phyloP scores from a whole-genome alignment of 345 rosid genomes.

The Gossypium arboreum region DNA sequence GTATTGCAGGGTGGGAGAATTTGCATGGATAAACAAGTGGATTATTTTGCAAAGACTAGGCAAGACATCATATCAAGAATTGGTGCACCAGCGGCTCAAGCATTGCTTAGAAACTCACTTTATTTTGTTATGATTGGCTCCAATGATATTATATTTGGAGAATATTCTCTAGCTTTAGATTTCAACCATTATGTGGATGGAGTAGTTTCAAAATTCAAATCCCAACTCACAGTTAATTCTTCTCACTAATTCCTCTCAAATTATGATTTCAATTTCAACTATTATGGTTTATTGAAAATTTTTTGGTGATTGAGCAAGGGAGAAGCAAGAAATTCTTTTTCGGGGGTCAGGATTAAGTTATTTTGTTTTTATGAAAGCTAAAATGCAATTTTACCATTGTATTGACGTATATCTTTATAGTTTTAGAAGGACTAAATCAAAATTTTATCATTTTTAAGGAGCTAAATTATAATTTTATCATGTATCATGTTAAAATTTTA shows the following conservation, averaged over 20 bases:
- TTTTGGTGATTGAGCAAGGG: too few species aligned
- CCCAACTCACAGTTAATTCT: slow-evolving; percentile 13
- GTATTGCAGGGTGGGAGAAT: slow-evolving; percentile 50
- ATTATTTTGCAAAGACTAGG: slow-evolving; percentile 32
- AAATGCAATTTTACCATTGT: too few species aligned
- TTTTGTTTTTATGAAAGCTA: too few species aligned
- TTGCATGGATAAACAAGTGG: slow-evolving; percentile 47
- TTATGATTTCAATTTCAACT: neutral
- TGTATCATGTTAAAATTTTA: too few species aligned
- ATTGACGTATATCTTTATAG: too few species aligned
- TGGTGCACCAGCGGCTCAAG: slow-evolving; percentile 33
- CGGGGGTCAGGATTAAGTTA: too few species aligned
- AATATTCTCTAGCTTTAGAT: neutral
- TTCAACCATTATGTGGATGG: neutral
- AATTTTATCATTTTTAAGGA: too few species aligned
- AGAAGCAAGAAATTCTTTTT: too few species aligned
- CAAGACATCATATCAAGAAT: slow-evolving; percentile 31
- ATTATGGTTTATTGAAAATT: too few species aligned
- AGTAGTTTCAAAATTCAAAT: neutral
- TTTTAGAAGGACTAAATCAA: too few species aligned
- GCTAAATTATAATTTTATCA: too few species aligned
- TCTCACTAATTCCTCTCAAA: too few species aligned
- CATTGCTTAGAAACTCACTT: slow-evolving; percentile 25
- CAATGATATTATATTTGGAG: slow-evolving; percentile 1
- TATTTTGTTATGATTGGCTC: neutral